These are phyloP conservation scores for Teunomyces funiuensis DNA, from an alignment of 805 yeast species.

Conservation along the genomic window DNA sequence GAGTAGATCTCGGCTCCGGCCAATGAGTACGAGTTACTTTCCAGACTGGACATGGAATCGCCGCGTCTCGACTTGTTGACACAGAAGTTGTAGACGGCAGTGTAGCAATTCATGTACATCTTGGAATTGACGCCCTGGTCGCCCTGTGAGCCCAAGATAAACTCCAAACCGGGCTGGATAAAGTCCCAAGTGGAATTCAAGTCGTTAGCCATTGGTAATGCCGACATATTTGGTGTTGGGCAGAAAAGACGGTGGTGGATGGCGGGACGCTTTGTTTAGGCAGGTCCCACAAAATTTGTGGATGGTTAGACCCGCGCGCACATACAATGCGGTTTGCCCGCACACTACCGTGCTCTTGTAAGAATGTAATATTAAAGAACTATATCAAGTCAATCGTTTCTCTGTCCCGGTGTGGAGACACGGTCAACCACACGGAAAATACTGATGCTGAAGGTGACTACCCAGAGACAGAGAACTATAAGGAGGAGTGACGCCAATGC, in stretches of 20 bases:
- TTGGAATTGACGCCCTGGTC: slow-evolving; percentile 62
- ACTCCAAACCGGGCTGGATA: slow-evolving; percentile 73
- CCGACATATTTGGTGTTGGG: not conserved
- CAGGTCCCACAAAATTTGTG: not conserved
- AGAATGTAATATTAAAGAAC: not conserved
- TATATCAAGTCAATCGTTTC: not conserved
- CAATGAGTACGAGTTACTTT: slow-evolving; percentile 44
- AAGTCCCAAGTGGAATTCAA: slow-evolving; percentile 72
- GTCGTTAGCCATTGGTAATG: slow-evolving; percentile 58
- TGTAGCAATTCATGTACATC: slow-evolving; percentile 86
- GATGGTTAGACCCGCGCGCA: not conserved
- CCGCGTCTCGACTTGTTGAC: slow-evolving; percentile 65
- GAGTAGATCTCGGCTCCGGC: slow-evolving; percentile 90
- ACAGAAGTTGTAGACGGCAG: slow-evolving; percentile 91
- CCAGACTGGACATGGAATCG: slow-evolving; percentile 15
- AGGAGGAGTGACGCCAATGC: slow-evolving; percentile 79
- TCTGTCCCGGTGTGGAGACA: slow-evolving; percentile 28
- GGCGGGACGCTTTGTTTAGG: not conserved
- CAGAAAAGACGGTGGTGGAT: not conserved
- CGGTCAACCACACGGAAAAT: slow-evolving; percentile 78
- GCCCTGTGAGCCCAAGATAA: slow-evolving; percentile 68
- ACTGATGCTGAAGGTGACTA: slow-evolving; percentile 78
- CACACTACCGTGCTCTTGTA: not conserved
- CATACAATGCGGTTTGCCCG: not conserved
- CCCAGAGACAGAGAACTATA: slow-evolving; percentile 77